These are phyloP conservation scores for Pythium chondricola DNA, from an alignment of 352 stramenopile genomes.

Conservation along the genomic window DNA sequence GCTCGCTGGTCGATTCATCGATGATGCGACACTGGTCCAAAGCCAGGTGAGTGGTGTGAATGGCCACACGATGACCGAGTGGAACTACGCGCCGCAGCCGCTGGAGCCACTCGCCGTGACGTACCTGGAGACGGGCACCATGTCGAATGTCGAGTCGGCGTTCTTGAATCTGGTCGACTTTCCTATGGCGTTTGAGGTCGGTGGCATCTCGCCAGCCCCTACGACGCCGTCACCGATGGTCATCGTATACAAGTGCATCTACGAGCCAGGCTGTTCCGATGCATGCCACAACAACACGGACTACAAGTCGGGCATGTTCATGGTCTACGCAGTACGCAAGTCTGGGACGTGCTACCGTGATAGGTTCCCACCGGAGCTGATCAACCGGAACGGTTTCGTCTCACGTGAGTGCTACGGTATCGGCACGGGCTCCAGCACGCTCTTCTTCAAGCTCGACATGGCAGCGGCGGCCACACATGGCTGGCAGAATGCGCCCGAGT, in stretches of 20 bases:
- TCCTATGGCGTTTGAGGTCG: background rate
- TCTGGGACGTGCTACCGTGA: background rate
- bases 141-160: background rate
- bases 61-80: background rate
- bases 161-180: background rate
- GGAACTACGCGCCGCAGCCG: background rate
- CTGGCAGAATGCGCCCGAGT: background rate
- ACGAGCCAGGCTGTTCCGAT: conserved; percentile 1
- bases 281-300: conserved; percentile 5
- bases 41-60: background rate
- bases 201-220: background rate
- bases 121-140: background rate
- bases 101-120: background rate
- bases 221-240: background rate
- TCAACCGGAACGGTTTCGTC: conserved; percentile 3
- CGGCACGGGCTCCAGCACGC: conserved; percentile 1
- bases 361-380: background rate
- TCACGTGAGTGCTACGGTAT: conserved; percentile 2
- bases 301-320: background rate
- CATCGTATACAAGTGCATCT: conserved; percentile 6
- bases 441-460: background rate
- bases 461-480: background rate
- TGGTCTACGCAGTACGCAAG: conserved; percentile 1
- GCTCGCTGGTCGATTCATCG: background rate
- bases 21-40: conserved; percentile 2